A percentile compares a stretch with the other conserved stretches of the same genome.
These are phyloP conservation scores for Alternaria conjuncta DNA, from an alignment of 2,329 filamentous ascomycete species.

Conservation along the genomic window DNA sequence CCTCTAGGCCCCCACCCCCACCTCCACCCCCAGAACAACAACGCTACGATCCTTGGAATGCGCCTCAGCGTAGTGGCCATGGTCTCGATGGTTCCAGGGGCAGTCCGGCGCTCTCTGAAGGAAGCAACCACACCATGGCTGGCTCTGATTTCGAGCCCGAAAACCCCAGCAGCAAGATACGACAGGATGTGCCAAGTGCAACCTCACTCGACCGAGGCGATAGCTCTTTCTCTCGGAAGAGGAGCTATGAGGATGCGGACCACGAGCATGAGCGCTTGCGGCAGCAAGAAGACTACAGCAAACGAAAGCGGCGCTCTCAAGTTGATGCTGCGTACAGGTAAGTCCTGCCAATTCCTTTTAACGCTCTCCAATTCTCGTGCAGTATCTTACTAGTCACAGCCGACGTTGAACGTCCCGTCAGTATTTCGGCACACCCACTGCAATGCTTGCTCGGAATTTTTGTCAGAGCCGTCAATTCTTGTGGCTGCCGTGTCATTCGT, in stretches of 20 bases:
- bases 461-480: neutral
- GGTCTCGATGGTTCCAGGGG: constrained; percentile 27
- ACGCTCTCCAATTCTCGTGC: neutral
- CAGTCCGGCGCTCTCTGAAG: constrained; percentile 44
- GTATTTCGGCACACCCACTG: neutral
- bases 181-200: constrained; percentile 14
- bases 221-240: constrained; percentile 43
- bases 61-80: constrained; percentile 22
- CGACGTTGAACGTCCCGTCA: constrained; percentile 14
- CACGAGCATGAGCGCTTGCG: constrained; percentile 37
- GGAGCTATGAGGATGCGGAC: constrained; percentile 47
- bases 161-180: constrained; percentile 18
- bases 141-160: constrained; percentile 46
- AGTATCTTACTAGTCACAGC: constrained; percentile 13
- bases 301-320: constrained; percentile 45
- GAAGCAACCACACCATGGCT: constrained; percentile 42
- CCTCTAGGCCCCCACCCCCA: constrained; percentile 24
- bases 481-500: neutral
- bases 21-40: constrained; percentile 28
- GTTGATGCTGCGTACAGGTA: constrained; percentile 48
- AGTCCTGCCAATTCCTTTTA: constrained; percentile 2
- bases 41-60: constrained; percentile 33
- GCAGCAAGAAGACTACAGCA: constrained; percentile 46
- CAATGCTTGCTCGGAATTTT: neutral
- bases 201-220: constrained; percentile 37